Evolutionary conservation across 768 basidiomycete genomes (phyloP), one percentile per base, ranked within the genome.

Genomic region (Peribolospora kevripleyi): DNA sequence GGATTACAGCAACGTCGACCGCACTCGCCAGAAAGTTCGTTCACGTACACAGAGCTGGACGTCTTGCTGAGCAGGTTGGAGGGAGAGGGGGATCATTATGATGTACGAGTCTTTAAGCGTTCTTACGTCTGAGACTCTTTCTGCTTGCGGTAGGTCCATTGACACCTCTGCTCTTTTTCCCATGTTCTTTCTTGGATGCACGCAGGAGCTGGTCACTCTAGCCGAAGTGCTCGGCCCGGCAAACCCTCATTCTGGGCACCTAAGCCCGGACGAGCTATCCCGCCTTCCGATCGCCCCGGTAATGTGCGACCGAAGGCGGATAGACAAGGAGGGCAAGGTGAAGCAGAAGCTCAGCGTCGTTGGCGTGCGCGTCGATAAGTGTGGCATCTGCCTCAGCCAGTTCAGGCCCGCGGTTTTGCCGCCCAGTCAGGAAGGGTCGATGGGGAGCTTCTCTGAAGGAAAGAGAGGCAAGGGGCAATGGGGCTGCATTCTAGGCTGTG

Each of bases 281-380:
- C 25, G 25, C 9, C 36, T 58, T 40, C 51, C 50, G 4, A 51
- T 58, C 25, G 57, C 55, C 10, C 42, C 42, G 38, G 55, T 58
- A 7, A 55, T 55, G 48, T 42, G 55, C 7, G 57, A 58, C 46
- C 56, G 57, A 7, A 37, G 55, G 14, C 50, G 57, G 38, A 50
- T 54, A 25, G 57, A 58, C 46, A 55, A 51, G 45, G 56, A 55
- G 25, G 57, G 57, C 46, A 58, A 56, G 36, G 48, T 48, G 14
- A 58, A 58, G 46, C 47, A 49, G 10, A 58, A 58, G 46, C 40
- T 50, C 38, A 37, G 50, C n/a, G 55, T 54, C 42, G 55, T 51
- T 36, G 57, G 57, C 8, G 53, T 58, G 14, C 57, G 51, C 14
- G 57, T 56, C 46, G 56, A 58, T 47, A 55, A 53, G 48, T 58